These are phyloP conservation scores for Gastrodia elata DNA, from an alignment of 106 monocot genomes.

Conservation along the genomic window DNA sequence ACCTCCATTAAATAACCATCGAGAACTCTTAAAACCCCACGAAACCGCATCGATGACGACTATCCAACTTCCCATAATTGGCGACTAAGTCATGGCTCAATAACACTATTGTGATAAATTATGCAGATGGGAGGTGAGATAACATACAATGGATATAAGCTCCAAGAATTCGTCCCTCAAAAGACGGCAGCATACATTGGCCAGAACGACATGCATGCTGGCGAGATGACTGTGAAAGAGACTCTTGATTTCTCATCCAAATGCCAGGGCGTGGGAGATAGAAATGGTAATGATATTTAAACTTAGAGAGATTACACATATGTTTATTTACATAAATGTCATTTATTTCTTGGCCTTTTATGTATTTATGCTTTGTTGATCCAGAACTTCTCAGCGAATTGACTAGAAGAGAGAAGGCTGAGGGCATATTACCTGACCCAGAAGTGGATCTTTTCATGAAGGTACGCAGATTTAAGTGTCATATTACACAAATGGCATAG, in stretches of 20 bases:
- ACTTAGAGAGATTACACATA: neutral
- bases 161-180: conserved; percentile 72
- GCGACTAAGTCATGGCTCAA: neutral
- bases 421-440: conserved; percentile 61
- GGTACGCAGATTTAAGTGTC: conserved; percentile 18
- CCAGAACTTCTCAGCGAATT: conserved; percentile 53
- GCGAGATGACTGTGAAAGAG: conserved; percentile 81
- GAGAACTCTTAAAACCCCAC: too few species aligned
- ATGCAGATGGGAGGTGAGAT: conserved; percentile 40
- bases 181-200: conserved; percentile 82
- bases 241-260: conserved; percentile 72
- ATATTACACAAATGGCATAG: neutral
- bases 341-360: too few species aligned
- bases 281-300: conserved; percentile 37
- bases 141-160: conserved; percentile 53
- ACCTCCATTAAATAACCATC: too few species aligned
- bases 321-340: neutral
- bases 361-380: neutral
- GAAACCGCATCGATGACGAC: too few species aligned
- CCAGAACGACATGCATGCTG: conserved; percentile 70
- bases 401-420: conserved; percentile 60
- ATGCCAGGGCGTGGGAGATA: conserved; percentile 63
- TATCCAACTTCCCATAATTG: too few species aligned
- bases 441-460: conserved; percentile 88
- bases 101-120: neutral